Base-by-base conservation (phyloP, 495 filamentous ascomycete species). In the Penicillium paxilli region DNA sequence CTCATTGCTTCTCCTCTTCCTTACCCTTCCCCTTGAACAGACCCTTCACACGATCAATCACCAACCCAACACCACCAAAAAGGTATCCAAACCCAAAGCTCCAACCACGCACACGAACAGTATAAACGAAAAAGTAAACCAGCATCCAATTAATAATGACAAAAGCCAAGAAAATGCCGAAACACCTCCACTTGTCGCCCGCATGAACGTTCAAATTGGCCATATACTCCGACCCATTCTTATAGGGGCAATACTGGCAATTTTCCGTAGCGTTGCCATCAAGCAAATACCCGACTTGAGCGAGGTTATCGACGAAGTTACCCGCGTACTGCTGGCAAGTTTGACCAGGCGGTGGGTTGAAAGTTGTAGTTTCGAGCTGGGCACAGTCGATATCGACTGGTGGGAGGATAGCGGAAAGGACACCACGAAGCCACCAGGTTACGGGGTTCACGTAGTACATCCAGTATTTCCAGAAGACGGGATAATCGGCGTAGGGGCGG, bases 51-150 rank as follows among this genome's bases (percentile, higher is more conserved):
- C 50, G 50, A 42, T 69, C 63, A 50, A 78, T 62, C 10, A 77
- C 32, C 72, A 77, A 74, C 1, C 81, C 84, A 21, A 78, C 32
- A 1, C 60, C 57, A 1, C 78, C 70, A 60, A 84, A 86, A 7
- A 88, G 14, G 49, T 72, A 74, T 0, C 84, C 82, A 35, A 91
- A 71, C 0, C 89, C 89, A 60, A 92, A 92, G 9, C 72, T 81
- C 88, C 87, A 91, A 6, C 86, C 81, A 54, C 80, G 80, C 42
- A 94, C 81, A 16, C 89, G 76, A 4, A 91, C 83, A 1, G 87
- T 87, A 66, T 89, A 94, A 48, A 93, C 82, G 55, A 95, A 90
- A 75, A 95, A 92, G 68, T 92, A 93, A 0, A 95, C 87, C 41
- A 93, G 76, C 33, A 73, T 63, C 85, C 87, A 93, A 62, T 93